Evolutionary conservation across 2,329 filamentous ascomycete species (phyloP), one percentile per base, ranked within the genome.

Genomic region (Pestalotiopsis sp.): DNA sequence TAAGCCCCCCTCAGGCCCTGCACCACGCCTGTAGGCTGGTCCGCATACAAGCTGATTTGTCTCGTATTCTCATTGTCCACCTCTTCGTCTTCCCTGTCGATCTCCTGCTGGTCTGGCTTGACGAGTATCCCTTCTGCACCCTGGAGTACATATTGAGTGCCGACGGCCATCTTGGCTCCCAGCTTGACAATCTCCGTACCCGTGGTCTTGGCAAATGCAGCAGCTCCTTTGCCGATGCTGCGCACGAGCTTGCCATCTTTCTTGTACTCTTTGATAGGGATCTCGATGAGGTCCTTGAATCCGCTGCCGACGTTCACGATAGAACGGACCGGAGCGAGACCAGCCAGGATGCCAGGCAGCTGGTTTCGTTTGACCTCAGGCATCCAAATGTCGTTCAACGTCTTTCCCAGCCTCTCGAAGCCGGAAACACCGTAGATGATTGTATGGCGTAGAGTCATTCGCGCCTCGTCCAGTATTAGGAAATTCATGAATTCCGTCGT

Each of bases 401-500:
- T 95, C 79, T 95, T 90, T 66, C 96, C 94, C 2, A 99, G 86
- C 64, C 93, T 91, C 73, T 98, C 95, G 74, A 98, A 98, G 0
- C 96, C 96, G 7, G 90, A 90, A 1, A 97, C 89, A 36, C 97
- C 96, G 73, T 98, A 98, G 45, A 98, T 90, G 73, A 99, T 98
- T 31, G 93, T 92, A 77, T 95, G 95, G 13, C 93, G 89, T 66
- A 99, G 87, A 6, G 92, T 88, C 86, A 99, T 92, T 70, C 95
- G 91, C 2, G 96, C 91, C 72, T 93, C 91, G 73, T 99, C 96
- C 1, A 99, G 88, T 14, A 95, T 93, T 72, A 99, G 88, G 78
- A 99, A 98, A 79, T 99, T 99, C 95, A 98, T 98, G 76, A 99
- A 97, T 79, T 99, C 96, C 0, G 94, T 97, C 0, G 96, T 98